Base-by-base conservation (phyloP, 2,329 filamentous ascomycete species). In the Didymella glomerata region DNA sequence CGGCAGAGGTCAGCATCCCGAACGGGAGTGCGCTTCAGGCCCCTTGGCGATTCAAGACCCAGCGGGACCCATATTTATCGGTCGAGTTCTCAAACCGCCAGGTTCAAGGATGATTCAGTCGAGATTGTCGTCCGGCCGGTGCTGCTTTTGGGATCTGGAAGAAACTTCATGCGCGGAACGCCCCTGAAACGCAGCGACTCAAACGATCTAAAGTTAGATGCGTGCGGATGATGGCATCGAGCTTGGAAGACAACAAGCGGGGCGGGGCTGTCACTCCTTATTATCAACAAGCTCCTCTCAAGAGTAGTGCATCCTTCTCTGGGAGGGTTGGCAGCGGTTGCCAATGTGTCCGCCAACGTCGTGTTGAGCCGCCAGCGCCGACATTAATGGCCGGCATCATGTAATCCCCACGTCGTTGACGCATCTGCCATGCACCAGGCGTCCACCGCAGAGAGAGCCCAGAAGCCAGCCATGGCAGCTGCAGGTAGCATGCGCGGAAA, bases 341-440 rank as follows among this genome's bases (percentile, higher is more conserved):
- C 45, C 57, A 60, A 62, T 64, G 54, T 58, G 58, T 56, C 48
- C 41, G 25, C 45, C 40, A 59, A 45, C n/a, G 32, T 36, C 32
- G 46, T 57, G 58, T 61, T 51, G 55, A 54, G 59, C 61, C 53
- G 59, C 57, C 51, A 53, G 56, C 45, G 41, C 38, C 53, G 30
- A 28, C 24, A 47, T 34, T 45, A 32, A 28, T 18, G 13, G 44
- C 59, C 44, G 51, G 53, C 32, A 42, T 27, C 54, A 53, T 44
- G 52, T 32, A 24, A 27, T 41, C 45, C 25, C 40, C 47, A 54
- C 48, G 60, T 54, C 53, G 57, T 54, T 48, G 58, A 63, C 54
- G 50, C 56, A 48, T 50, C 38, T 42, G 54, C 52, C 62, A 60
- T 63, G 60, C 62, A 54, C 58, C 54, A 44, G 54, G 54, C 36